A percentile compares a stretch with the other conserved stretches of the same genome.
Conservation (phyloP, 768 basidiomycete species). For the Russula sp. region DNA sequence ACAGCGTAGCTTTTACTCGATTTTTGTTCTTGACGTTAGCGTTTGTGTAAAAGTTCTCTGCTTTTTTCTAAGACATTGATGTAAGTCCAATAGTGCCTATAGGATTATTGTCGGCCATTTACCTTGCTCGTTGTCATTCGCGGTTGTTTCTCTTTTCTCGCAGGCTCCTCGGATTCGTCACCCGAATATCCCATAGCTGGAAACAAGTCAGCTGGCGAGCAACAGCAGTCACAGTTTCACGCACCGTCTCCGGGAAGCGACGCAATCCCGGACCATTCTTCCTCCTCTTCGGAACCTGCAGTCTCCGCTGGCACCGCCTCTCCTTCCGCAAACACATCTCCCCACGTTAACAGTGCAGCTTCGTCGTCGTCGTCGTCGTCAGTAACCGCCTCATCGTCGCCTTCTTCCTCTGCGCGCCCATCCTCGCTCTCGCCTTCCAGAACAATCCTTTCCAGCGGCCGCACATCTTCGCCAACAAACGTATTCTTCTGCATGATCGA, state of each 20-base stretch:
- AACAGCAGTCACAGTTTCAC: constrained; percentile 5
- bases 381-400: constrained; percentile 38
- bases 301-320: constrained; percentile 13
- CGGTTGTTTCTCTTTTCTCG: constrained; percentile 42
- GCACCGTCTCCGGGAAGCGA: constrained; percentile 16
- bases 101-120: constrained; percentile 11
- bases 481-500: constrained; percentile 86
- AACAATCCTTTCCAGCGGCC: constrained; percentile 50
- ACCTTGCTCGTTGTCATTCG: constrained; percentile 96
- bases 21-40: constrained; percentile 89
- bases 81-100: neutral
- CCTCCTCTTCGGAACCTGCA: constrained; percentile 26
- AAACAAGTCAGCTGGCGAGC: constrained; percentile 11
- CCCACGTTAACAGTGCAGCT: constrained; percentile 65
- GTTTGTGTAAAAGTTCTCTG: constrained; percentile 80
- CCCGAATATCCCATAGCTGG: constrained; percentile 32
- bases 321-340: constrained; percentile 72
- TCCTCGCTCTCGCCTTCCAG: constrained; percentile 28
- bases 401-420: constrained; percentile 29
- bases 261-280: constrained; percentile 22
- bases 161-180: constrained; percentile 31
- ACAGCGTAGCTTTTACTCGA: constrained; percentile 53
- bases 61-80: constrained; percentile 58
- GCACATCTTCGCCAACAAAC: constrained; percentile 81
- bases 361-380: constrained; percentile 34